Conservation (phyloP, 2,329 filamentous ascomycete species). For the Neonectria neomacrospora region DNA sequence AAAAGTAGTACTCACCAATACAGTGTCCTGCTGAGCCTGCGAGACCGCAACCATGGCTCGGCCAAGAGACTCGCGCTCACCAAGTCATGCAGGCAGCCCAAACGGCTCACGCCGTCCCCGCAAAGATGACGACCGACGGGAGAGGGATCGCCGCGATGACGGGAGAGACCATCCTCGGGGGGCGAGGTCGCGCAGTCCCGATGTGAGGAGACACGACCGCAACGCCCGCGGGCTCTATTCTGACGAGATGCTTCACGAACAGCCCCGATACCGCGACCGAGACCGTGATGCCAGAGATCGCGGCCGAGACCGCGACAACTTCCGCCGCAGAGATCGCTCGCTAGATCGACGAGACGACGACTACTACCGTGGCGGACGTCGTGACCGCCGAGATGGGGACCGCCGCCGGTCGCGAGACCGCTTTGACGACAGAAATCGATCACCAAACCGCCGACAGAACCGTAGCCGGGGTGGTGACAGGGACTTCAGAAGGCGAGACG, state of each 20-base stretch:
- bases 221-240: slow-evolving; percentile 45
- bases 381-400: slow-evolving; percentile 67
- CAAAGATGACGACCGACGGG: slow-evolving; percentile 70
- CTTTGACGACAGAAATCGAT: slow-evolving; percentile 68
- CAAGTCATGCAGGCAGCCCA: slow-evolving; percentile 91
- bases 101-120: slow-evolving; percentile 76
- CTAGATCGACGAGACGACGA: slow-evolving; percentile 74
- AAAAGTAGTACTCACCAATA: slow-evolving; percentile 55
- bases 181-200: slow-evolving; percentile 71
- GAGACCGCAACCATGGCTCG: slow-evolving; percentile 66
- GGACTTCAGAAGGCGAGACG: slow-evolving; percentile 78
- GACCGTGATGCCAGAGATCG: slow-evolving; percentile 63
- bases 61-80: slow-evolving; percentile 81
- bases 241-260: slow-evolving; percentile 52
- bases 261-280: slow-evolving; percentile 70
- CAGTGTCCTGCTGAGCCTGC: slow-evolving; percentile 56
- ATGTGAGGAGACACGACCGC: slow-evolving; percentile 61
- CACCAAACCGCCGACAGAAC: slow-evolving; percentile 68
- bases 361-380: slow-evolving; percentile 68
- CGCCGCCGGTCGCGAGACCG: slow-evolving; percentile 73
- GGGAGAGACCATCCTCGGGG: slow-evolving; percentile 65
- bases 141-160: slow-evolving; percentile 62
- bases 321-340: slow-evolving; percentile 77
- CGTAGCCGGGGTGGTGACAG: slow-evolving; percentile 71
- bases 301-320: slow-evolving; percentile 64